Percentiles rank a stretch among this genome's conserved stretches.
Evolutionary conservation across 176 grass and related monocot genomes (phyloP).

Genomic region (Pharus latifolius): DNA sequence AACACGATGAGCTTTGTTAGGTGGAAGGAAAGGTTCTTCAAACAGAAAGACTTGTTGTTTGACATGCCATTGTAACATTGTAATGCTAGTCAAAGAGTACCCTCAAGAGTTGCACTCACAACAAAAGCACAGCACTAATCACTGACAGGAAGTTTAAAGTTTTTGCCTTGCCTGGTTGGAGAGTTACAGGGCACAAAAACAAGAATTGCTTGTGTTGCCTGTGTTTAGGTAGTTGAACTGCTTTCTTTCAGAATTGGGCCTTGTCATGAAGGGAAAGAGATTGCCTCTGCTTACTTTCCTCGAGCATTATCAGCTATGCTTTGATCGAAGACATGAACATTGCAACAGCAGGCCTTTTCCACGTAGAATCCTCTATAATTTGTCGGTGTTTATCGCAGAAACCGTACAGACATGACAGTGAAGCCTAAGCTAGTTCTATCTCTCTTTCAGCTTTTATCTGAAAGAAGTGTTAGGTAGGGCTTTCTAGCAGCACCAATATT

Average conservation of each 20-base stretch:
- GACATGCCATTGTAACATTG: slow-evolving; percentile 6
- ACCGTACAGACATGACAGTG: slow-evolving; percentile 23
- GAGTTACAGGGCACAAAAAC: background rate
- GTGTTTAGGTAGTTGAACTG: background rate
- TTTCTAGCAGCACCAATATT: background rate
- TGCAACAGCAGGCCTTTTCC: slow-evolving; percentile 12
- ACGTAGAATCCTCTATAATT: slow-evolving; percentile 14
- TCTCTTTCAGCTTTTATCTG: background rate
- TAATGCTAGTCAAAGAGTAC: background rate
- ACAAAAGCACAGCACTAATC: background rate
- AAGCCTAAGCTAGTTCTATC: background rate
- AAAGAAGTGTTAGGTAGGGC: background rate
- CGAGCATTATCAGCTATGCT: slow-evolving; percentile 5
- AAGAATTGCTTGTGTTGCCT: background rate
- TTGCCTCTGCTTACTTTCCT: slow-evolving; percentile 7
- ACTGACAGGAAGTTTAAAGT: background rate
- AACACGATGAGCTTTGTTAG: slow-evolving; percentile 25
- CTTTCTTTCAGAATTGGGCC: background rate
- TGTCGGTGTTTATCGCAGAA: slow-evolving; percentile 10
- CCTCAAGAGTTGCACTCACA: background rate
- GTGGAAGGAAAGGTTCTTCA: slow-evolving; percentile 20
- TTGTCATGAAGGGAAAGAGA: background rate
- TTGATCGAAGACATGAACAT: slow-evolving; percentile 5
- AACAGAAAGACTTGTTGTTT: background rate
- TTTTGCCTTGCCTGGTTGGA: background rate